Conservation (phyloP, 2,329 filamentous ascomycete genomes). For the Madurella mycetomatis region DNA sequence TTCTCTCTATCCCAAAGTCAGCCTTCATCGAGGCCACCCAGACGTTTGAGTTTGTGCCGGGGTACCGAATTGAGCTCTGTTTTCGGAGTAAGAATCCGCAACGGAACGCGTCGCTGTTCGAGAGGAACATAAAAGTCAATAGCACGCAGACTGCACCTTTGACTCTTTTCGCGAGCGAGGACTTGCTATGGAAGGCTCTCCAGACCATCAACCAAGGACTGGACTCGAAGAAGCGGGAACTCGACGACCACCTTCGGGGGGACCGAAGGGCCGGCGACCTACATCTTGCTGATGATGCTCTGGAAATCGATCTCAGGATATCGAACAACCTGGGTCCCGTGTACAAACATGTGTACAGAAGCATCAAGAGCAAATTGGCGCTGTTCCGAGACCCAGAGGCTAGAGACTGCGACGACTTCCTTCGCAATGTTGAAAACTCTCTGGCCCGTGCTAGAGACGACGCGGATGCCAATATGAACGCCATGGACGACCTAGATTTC, state of each 20-base stretch:
- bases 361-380: slow-evolving; percentile 39
- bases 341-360: slow-evolving; percentile 42
- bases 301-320: slow-evolving; percentile 44
- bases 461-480: slow-evolving; percentile 38
- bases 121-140: slow-evolving; percentile 39
- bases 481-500: slow-evolving; percentile 46
- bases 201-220: slow-evolving; percentile 40
- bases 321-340: slow-evolving; percentile 48
- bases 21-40: slow-evolving; percentile 43
- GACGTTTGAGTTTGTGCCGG: slow-evolving; percentile 43
- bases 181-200: slow-evolving; percentile 43
- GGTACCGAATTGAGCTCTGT: slow-evolving; percentile 45
- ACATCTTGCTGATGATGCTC: slow-evolving; percentile 40
- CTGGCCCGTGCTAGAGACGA: slow-evolving; percentile 37
- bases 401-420: slow-evolving; percentile 43
- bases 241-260: slow-evolving; percentile 35
- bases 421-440: slow-evolving; percentile 36
- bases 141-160: slow-evolving; percentile 47
- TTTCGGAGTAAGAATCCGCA: slow-evolving; percentile 40
- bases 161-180: slow-evolving; percentile 43
- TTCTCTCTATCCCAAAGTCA: slow-evolving; percentile 43
- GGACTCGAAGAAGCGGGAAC: slow-evolving; percentile 37
- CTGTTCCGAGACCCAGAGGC: slow-evolving; percentile 43
- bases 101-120: slow-evolving; percentile 33
- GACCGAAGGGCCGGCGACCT: slow-evolving; percentile 35